Evolutionary conservation across 2,329 filamentous ascomycete species (phyloP).

Genomic region (Chaetomiaceae sp.): DNA sequence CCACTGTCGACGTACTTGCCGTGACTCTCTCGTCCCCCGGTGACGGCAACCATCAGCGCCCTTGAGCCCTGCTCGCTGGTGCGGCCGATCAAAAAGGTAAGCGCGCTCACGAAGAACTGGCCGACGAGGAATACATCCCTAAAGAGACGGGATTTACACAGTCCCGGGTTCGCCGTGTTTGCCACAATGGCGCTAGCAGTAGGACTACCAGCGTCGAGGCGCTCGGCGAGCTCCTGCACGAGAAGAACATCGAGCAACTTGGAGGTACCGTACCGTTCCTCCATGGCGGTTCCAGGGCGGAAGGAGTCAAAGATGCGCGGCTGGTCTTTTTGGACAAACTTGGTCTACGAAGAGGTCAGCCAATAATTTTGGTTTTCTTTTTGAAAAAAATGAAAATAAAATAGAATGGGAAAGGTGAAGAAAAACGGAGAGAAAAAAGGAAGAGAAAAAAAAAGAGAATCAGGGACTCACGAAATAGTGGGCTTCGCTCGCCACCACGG

Average conservation of each 20-base stretch:
- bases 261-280: constrained; percentile 27
- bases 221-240: constrained; percentile 31
- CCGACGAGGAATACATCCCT: neutral
- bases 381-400: no score
- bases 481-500: constrained; percentile 38
- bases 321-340: constrained; percentile 31
- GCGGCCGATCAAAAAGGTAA: constrained; percentile 6
- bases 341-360: constrained; percentile 27
- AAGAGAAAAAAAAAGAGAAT: neutral
- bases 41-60: constrained; percentile 27
- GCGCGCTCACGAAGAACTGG: neutral
- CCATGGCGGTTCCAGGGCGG: constrained; percentile 18
- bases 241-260: constrained; percentile 19
- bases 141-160: constrained; percentile 26
- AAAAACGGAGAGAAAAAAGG: neutral
- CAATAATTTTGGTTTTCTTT: no score
- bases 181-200: constrained; percentile 33
- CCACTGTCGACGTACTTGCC: constrained; percentile 39
- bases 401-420: neutral
- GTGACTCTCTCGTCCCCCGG: constrained; percentile 31
- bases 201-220: constrained; percentile 22
- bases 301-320: constrained; percentile 30
- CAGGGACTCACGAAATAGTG: constrained; percentile 27
- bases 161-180: constrained; percentile 31
- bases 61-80: constrained; percentile 18